Evolutionary conservation across 2,329 filamentous ascomycete species (phyloP), one percentile per base, ranked within the genome.

Genomic region (Dactylellina leptospora): DNA sequence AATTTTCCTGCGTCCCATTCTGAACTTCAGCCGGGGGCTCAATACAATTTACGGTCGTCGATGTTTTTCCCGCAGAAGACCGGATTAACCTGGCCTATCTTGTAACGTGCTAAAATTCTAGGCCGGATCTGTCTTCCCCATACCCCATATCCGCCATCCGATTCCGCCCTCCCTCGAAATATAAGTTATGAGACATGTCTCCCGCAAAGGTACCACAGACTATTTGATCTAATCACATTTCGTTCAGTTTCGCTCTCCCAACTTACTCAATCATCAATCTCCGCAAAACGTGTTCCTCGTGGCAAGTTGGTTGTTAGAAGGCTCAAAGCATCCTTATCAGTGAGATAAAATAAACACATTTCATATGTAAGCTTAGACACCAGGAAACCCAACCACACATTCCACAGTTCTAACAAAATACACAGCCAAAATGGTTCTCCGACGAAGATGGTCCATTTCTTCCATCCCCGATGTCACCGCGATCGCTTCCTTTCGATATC

Each of bases 91-190:
- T 59, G 45, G 28, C 54, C 51, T 33, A 28, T 20, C 53, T 59
- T 71, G 42, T 47, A 58, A 53, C 66, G 48, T 40, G 51, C 48
- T 59, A 72, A 47, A 45, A 59, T 56, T 55, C 66, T 58, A 63
- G 54, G 59, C 50, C 53, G 59, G 44, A 59, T 59, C 45, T 44
- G 53, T 72, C 60, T 61, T 71, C 59, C 68, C 68, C 68, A 72
- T 72, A 72, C 68, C 68, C 68, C 68, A 72, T 72, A 72, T 64
- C 68, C 68, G 59, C 66, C 33, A 40, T 64, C 68, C 68, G 68
- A 72, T 54, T n/a, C 58, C 56, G 53, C 28, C 40, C 18, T 48
- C 22, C 44, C 50, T 56, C 44, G 40, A 63, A 28, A 47, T 72
- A 72, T 72, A 72, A 72, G 68, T 62, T 72, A 36, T 64, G 40